Conservation (phyloP, 2,329 filamentous ascomycete genomes). For the Ophiostoma tasmaniense region DNA sequence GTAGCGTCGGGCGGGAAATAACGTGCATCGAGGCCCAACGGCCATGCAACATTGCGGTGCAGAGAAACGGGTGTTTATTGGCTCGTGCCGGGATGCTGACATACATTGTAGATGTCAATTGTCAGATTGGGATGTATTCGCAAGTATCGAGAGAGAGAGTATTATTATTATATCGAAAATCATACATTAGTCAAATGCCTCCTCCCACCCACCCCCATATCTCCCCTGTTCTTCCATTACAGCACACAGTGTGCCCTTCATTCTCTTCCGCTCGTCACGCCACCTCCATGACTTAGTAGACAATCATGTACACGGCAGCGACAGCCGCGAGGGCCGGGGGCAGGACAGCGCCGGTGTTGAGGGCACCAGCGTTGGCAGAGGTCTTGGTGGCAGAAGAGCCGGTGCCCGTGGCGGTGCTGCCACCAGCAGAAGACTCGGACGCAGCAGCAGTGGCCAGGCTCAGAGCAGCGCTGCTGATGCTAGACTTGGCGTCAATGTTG, state of each 20-base stretch:
- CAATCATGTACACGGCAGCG: constrained; percentile 12
- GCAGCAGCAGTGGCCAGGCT: constrained; percentile 8
- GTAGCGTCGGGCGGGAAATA: not conserved
- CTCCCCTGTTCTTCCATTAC: not conserved
- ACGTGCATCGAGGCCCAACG: not conserved
- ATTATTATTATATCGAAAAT: not conserved
- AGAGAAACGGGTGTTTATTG: not conserved
- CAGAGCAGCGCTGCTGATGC: constrained; percentile 10
- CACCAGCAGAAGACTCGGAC: not conserved
- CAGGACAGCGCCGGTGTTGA: not conserved
- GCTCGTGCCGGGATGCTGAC: not conserved
- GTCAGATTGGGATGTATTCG: not conserved
- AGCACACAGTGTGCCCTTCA: not conserved
- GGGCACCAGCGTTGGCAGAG: not conserved
- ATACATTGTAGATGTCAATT: not conserved
- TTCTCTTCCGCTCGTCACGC: not conserved
- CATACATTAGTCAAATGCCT: not conserved
- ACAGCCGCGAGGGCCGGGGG: constrained; percentile 12
- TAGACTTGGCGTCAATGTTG: constrained; percentile 1
- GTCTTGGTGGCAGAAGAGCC: not conserved
- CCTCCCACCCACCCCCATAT: not conserved
- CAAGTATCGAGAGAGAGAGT: not conserved
- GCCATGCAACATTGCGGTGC: not conserved
- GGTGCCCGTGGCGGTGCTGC: not conserved
- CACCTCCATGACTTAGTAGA: constrained; percentile 2